These are phyloP conservation scores for Colletotrichum truncatum DNA, from an alignment of 2,329 filamentous ascomycete genomes.

Conservation along the genomic window DNA sequence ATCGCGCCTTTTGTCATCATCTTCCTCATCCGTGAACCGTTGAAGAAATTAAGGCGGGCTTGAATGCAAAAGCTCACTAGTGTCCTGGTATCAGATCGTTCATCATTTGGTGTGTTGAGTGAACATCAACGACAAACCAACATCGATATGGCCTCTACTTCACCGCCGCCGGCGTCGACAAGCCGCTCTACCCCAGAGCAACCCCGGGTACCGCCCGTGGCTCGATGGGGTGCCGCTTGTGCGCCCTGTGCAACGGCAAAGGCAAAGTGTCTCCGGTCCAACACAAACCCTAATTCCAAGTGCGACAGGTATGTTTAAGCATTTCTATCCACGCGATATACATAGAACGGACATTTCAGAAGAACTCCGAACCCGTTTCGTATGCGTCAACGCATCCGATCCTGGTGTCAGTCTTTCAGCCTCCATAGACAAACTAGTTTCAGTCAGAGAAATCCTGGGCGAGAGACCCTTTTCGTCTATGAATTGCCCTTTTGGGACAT, in stretches of 20 bases:
- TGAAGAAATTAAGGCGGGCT: background rate
- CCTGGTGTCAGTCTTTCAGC: background rate
- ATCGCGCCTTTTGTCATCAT: background rate
- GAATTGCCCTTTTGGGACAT: accelerated
- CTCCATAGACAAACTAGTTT: too few relatives aligned
- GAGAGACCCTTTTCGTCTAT: background rate
- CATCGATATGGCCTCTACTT: background rate
- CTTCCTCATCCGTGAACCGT: background rate
- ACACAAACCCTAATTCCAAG: constrained; percentile 45
- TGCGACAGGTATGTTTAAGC: constrained; percentile 51
- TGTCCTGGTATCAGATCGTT: too few relatives aligned
- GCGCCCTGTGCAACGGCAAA: constrained; percentile 58
- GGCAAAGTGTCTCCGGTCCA: constrained; percentile 58
- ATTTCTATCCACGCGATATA: background rate
- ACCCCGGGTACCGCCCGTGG: background rate
- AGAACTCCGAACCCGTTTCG: background rate
- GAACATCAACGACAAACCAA: too few relatives aligned
- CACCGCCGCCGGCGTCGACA: background rate
- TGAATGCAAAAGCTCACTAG: too few relatives aligned
- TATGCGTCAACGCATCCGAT: background rate
- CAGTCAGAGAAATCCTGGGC: accelerated
- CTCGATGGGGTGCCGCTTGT: constrained; percentile 59
- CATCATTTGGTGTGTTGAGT: too few relatives aligned
- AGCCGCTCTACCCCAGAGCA: background rate
- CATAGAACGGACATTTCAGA: background rate